Conservation (phyloP, 2,329 filamentous ascomycete genomes). For the Emmonsiellopsis sp. region DNA sequence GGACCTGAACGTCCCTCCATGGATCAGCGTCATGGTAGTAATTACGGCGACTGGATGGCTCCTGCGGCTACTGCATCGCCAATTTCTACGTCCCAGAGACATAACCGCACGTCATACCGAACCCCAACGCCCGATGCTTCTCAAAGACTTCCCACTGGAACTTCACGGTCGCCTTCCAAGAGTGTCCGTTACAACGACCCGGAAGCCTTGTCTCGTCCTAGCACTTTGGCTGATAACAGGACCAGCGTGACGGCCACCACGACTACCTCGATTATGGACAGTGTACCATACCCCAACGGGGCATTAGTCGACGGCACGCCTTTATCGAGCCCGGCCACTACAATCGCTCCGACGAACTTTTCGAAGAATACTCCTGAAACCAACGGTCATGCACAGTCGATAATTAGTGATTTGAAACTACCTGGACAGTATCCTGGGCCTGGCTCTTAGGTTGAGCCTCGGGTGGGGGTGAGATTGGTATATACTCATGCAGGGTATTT, state of each 20-base stretch:
- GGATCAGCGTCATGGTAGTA: slow-evolving; percentile 25
- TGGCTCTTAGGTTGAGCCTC: too few relatives aligned
- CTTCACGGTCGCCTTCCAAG: too few relatives aligned
- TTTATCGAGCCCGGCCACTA: too few relatives aligned
- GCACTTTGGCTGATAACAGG: background rate
- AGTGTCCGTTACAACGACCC: too few relatives aligned
- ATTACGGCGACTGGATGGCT: slow-evolving; percentile 47
- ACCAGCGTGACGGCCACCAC: background rate
- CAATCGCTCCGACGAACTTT: too few relatives aligned
- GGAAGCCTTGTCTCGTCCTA: background rate
- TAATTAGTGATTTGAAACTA: slow-evolving; percentile 58
- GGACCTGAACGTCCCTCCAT: background rate
- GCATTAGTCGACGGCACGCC: too few relatives aligned
- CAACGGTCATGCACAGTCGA: slow-evolving; percentile 25
- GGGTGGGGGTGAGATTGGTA: too few relatives aligned
- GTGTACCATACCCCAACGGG: too few relatives aligned
- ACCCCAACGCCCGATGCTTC: slow-evolving; percentile 17
- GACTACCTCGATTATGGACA: background rate
- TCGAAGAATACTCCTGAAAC: background rate
- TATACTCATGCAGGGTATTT: too few relatives aligned
- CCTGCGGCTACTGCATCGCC: slow-evolving; percentile 29
- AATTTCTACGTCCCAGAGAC: too few relatives aligned
- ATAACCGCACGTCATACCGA: slow-evolving; percentile 15
- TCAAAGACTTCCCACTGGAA: too few relatives aligned
- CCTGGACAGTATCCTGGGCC: slow-evolving; percentile 54